Percentiles rank a stretch among this genome's conserved stretches.
Evolutionary conservation across 1,139 yeast genomes (phyloP).

Genomic region (Yamadazyma membranifaciens): DNA sequence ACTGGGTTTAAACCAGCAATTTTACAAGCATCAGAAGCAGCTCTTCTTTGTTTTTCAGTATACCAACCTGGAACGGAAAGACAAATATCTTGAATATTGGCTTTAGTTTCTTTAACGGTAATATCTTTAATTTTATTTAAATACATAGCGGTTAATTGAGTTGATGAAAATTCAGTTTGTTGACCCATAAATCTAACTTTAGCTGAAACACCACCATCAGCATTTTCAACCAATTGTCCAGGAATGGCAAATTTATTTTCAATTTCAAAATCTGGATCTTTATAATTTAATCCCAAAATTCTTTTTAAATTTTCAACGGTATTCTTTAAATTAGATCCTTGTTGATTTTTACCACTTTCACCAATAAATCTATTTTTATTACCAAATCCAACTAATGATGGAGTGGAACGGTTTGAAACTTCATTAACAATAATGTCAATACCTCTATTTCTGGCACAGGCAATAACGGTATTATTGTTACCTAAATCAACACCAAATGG

Average conservation of each 20-base stretch:
- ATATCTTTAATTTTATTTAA: conserved; percentile 85
- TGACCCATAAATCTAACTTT: conserved; percentile 84
- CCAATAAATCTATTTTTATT: conserved; percentile 86
- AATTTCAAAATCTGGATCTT: conserved; percentile 73
- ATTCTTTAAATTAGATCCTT: conserved; percentile 92
- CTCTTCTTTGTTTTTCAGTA: conserved; percentile 95
- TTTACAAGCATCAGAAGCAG: conserved; percentile 91
- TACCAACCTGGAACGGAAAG: conserved; percentile 97
- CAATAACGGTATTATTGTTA: conserved; percentile 88
- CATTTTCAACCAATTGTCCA: conserved; percentile 59
- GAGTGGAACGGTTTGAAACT: conserved; percentile 96
- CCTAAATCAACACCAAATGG: conserved; percentile 99
- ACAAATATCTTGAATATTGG: conserved; percentile 80
- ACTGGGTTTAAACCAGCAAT: conserved; percentile 98
- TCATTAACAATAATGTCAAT: conserved; percentile 97
- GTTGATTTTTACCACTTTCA: conserved; percentile 94
- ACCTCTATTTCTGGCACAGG: conserved; percentile 98
- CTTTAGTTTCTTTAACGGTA: conserved; percentile 79
- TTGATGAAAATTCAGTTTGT: conserved; percentile 75
- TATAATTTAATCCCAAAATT: conserved; percentile 72
- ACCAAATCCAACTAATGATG: conserved; percentile 93
- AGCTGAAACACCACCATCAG: conserved; percentile 76
- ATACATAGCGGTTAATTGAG: conserved; percentile 94
- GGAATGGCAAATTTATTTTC: conserved; percentile 76
- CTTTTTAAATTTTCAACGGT: conserved; percentile 94